Conservation (phyloP, 192 early-diverging fungal genomes). For the Thamnidium elegans region DNA sequence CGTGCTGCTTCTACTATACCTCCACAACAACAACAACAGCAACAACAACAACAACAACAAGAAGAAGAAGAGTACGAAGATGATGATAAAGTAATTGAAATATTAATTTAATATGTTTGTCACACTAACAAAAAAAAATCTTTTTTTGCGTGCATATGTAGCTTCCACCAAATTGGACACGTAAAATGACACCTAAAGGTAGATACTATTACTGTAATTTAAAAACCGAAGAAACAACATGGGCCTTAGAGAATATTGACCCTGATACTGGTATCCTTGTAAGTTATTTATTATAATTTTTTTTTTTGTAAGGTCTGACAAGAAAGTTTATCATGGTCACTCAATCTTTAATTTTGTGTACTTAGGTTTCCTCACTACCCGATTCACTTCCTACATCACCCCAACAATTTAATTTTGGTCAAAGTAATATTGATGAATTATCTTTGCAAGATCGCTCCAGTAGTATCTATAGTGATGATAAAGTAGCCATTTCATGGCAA, state of each 20-base stretch:
- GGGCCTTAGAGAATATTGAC: slow-evolving; percentile 56
- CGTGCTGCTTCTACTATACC: neutral
- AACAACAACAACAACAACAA: neutral
- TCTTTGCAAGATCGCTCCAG: neutral
- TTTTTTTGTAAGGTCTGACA: no score
- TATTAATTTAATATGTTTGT: neutral
- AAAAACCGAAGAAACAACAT: slow-evolving; percentile 57
- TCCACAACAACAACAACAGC: neutral
- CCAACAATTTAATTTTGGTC: neutral
- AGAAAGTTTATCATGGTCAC: no score
- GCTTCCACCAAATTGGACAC: slow-evolving; percentile 57
- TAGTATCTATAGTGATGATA: neutral
- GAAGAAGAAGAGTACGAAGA: neutral
- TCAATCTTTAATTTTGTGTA: neutral
- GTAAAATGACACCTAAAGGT: slow-evolving; percentile 52
- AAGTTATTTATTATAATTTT: slow-evolving; percentile 3
- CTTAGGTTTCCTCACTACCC: neutral
- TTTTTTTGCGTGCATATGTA: neutral
- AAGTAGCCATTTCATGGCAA: slow-evolving; percentile 40
- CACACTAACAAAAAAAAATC: neutral
- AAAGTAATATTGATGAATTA: neutral
- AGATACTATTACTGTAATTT: slow-evolving; percentile 58
- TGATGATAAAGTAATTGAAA: neutral
- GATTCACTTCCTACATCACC: neutral
- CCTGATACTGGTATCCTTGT: slow-evolving; percentile 51